Conservation (phyloP, 306 rosid species). For the Vicia sativa region DNA sequence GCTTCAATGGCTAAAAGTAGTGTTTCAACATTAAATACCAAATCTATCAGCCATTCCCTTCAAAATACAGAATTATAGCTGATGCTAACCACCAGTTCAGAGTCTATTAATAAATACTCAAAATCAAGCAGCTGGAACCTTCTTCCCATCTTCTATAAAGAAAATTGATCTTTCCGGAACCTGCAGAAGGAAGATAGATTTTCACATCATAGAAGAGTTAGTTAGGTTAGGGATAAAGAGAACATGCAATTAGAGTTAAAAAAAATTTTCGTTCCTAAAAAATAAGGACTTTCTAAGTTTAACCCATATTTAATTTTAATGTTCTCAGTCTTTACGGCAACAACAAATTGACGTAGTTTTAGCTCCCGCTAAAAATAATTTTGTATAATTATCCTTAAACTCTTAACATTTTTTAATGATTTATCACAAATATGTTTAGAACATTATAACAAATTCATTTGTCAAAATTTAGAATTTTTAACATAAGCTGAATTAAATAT, state of each 20-base stretch:
- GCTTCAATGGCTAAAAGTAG: constrained; percentile 28
- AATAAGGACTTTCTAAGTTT: too few species aligned
- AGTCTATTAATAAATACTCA: constrained; percentile 33
- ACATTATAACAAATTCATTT: too few species aligned
- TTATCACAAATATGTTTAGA: too few species aligned
- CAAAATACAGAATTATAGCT: constrained; percentile 39
- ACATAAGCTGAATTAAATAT: too few species aligned
- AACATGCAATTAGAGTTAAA: background rate
- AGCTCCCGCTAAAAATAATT: too few species aligned
- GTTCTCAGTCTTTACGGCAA: too few species aligned
- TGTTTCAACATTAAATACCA: constrained; percentile 26
- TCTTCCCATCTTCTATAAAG: constrained; percentile 97
- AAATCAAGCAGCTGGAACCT: constrained; percentile 94
- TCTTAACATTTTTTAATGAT: too few species aligned
- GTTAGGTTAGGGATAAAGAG: background rate
- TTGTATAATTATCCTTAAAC: too few species aligned
- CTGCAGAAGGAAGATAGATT: constrained; percentile 46
- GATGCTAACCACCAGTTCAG: constrained; percentile 30
- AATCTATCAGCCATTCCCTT: constrained; percentile 36
- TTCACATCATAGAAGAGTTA: constrained; percentile 23
- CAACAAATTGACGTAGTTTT: too few species aligned
- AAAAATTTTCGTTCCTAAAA: too few species aligned
- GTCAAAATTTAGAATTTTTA: too few species aligned
- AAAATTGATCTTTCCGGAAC: constrained; percentile 88
- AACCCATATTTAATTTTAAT: too few species aligned